phyloP scores from a whole-genome alignment of 2,329 filamentous ascomycete genomes.

The Xylariaceae sp. region DNA sequence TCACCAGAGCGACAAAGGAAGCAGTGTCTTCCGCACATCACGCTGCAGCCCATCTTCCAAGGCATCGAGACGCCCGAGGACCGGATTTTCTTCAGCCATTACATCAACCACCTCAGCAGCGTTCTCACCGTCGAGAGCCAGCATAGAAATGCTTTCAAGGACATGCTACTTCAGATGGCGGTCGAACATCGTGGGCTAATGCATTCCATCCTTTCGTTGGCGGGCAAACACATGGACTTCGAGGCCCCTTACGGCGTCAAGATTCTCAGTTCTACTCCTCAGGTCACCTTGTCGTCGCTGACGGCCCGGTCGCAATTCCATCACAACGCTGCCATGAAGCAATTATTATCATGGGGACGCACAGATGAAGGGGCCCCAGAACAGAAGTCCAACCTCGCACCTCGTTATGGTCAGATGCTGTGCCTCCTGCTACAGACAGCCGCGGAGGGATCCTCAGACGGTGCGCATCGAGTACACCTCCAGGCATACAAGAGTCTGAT shows the following conservation, averaged over 20 bases:
- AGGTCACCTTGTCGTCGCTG: slow-evolving; percentile 45
- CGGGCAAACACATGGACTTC: slow-evolving; percentile 69
- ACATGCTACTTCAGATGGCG: slow-evolving; percentile 77
- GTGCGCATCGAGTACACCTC: slow-evolving; percentile 77
- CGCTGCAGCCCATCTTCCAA: slow-evolving; percentile 65
- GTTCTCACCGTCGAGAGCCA: slow-evolving; percentile 80
- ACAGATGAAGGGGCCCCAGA: slow-evolving; percentile 40
- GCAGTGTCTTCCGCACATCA: slow-evolving; percentile 49
- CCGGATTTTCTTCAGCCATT: slow-evolving; percentile 76
- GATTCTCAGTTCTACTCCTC: slow-evolving; percentile 47
- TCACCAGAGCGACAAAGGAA: slow-evolving; percentile 46
- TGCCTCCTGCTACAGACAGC: slow-evolving; percentile 57
- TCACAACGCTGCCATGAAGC: slow-evolving; percentile 51
- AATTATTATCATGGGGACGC: slow-evolving; percentile 45
- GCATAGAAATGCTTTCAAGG: slow-evolving; percentile 78
- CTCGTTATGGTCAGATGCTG: slow-evolving; percentile 59
- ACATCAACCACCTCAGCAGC: slow-evolving; percentile 71
- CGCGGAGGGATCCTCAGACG: slow-evolving; percentile 53
- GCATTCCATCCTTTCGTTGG: slow-evolving; percentile 83
- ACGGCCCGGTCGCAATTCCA: slow-evolving; percentile 52
- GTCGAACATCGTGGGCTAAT: slow-evolving; percentile 76
- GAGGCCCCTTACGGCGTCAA: slow-evolving; percentile 53
- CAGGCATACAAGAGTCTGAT: slow-evolving; percentile 70
- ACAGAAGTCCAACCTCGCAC: slow-evolving; percentile 47
- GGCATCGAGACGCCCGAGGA: slow-evolving; percentile 79